Base-by-base conservation (phyloP, 257 asterid genomes). In the Scutellaria minor region DNA sequence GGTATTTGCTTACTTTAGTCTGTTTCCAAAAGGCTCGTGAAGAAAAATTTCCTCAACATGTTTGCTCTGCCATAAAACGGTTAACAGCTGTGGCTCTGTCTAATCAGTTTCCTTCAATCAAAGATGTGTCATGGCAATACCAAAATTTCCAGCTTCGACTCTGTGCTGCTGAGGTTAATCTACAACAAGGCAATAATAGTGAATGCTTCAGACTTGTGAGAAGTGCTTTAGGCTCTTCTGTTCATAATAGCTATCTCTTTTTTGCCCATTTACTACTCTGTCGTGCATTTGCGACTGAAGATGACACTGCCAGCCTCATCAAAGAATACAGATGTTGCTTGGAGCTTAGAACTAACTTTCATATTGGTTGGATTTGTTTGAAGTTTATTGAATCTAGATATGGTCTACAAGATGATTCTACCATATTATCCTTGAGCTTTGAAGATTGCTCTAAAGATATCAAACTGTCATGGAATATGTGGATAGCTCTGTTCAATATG, bases 311-410 rank as follows among this genome's bases (percentile, higher is more conserved):
- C 59, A 77, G 72, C 70, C 48, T 94, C 77, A 76, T 50, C 42
- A 77, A 76, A 77, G 96, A 91, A 84, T 89, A 89, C 70, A 60
- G 65, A 58, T 81, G 69, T 67, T 94, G 99, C 81, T 79, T 94
- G 88, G 92, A 89, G 81, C 89, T 89, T 64, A 81, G 85, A 76
- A 88, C 95, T 70, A 84, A 86, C 70, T 82, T 66, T 77, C 97
- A 84, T 79, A 80, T 88, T 52, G 99, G 99, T 53, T 94, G 96
- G 97, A 82, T 94, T 73, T 78, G 89, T 76, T 90, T 94, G 71
- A 89, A 85, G 85, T 77, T 89, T 54, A 81, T 94, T 71, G 93
- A 87, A 77, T 85, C 87, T 58, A 85, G 74, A 79, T 88, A 86
- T 77, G 79, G 85, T 62, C 81, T 94, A 47, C 85, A 82, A 62